Base-by-base conservation (phyloP, 305 asterid species). In the Caryopteris hybrid region DNA sequence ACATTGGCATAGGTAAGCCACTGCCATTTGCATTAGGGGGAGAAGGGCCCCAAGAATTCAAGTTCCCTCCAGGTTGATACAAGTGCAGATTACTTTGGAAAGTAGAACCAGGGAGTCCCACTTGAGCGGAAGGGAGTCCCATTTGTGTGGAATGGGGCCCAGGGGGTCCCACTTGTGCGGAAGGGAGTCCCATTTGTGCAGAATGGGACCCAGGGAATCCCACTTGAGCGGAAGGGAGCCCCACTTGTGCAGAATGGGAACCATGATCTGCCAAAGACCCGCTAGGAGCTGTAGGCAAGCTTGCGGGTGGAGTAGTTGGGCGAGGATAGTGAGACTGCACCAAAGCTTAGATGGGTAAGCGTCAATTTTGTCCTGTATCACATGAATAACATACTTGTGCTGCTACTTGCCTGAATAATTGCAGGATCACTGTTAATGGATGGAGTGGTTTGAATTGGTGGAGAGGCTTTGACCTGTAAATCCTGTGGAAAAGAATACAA, bases 1-100 rank as follows among this genome's bases (percentile, higher is more conserved):
- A 91, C 98, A 89, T 86, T 22, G 98, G 99, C 93, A 94, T 82
- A 9, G 87, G 80, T 66, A 86, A 77, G 63, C 90, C 92, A 78
- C 85, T 76, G 41, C 87, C 89, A 72, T 80, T 83, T 66, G 86
- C 85, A 83, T 83, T 94, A 52, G 94, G 96, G 34, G 89, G 92
- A 61, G 96, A 71, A 46, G 96, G 91, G 6, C 85, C 96, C 99
- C 98, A 95, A 18, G 98, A 81, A 63, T 80, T 90, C 77, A 91
- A 4, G 84, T 84, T 89, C 27, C 93, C 96, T 71, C 96, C 99
- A 29, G 98, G 99, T 73, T 85, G 98, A 82, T 91, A 95, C 66
- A 91, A 77, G 72, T 92, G 98, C 33, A 81, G 83, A 48, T 86
- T 86, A 67, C 83, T 78, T 80, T 80, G 99, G 68, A 87, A 87